Evolutionary conservation across 169 alveolate genomes (phyloP).

Genomic region (Plasmodium ovale): DNA sequence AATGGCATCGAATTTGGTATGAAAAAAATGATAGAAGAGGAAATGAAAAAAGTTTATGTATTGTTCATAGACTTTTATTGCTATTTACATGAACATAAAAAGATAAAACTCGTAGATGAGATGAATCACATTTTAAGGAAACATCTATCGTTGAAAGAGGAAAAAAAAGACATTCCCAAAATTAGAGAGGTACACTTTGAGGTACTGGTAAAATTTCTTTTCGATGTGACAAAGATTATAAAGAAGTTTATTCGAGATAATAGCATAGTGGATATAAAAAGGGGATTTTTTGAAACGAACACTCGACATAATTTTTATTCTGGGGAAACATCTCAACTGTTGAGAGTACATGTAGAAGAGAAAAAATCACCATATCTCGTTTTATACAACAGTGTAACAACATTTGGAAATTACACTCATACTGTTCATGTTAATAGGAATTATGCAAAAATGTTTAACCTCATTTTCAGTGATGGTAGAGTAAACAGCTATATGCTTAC

Average conservation of each 20-base stretch:
- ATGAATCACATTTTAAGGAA: not conserved
- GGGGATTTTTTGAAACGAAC: not conserved
- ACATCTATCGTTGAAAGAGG: not conserved
- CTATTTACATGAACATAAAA: not conserved
- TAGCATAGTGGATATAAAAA: not conserved
- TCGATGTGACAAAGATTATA: not conserved
- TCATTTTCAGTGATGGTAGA: not conserved
- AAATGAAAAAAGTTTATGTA: not conserved
- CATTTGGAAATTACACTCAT: not conserved
- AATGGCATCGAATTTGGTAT: not conserved
- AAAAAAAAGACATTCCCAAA: not conserved
- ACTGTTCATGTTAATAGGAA: not conserved
- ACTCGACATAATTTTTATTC: not conserved
- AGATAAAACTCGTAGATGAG: not conserved
- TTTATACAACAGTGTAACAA: not conserved
- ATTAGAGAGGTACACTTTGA: not conserved
- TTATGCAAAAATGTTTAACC: not conserved
- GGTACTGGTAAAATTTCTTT: not conserved
- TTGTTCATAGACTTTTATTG: slow-evolving; percentile 1
- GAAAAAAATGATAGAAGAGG: slow-evolving; percentile 14
- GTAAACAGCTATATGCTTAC: not conserved
- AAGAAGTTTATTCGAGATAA: slow-evolving; percentile 1
- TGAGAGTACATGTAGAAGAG: not conserved
- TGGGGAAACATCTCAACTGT: not conserved
- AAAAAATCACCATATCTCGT: not conserved